Base-by-base conservation (phyloP, 129 eudicot species). In the Lactuca sativa region DNA sequence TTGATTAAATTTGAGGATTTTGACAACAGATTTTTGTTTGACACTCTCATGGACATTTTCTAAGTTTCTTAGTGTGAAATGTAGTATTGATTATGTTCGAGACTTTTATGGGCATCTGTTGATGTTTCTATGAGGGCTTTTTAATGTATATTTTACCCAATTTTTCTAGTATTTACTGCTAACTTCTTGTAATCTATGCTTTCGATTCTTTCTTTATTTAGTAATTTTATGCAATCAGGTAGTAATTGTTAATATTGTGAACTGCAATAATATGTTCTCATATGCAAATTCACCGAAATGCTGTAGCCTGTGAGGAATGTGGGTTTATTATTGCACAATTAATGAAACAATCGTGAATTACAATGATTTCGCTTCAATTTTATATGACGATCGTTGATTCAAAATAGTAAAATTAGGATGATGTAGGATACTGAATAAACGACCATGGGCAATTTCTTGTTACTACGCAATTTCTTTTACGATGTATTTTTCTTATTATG, bases 1-100 rank as follows among this genome's bases (percentile, higher is more conserved):
- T 14, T 33, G 9, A 14, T 58, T 57, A 17, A 17, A 12, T 8
- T 64, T 17, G 14, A 12, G 40, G 60, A 53, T 58, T 66, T 48
- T 74, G 41, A 30, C 47, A 18, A 58, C 52, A 53, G 54, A 3
- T 16, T 56, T 56, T 4, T 44, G 10, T n/a, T 62, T 37, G 44
- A 34, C 36, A 48, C 62, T 61, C 36, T 54, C 18, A 12, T 62
- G 25, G 66, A 33, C 33, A 57, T n/a, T 66, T 65, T 16, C n/a
- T 32, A 59, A 9, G 32, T 59, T 13, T 8, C 25, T 14, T 1
- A 6, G 41, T 58, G 48, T 41, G 58, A 17, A 52, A 18, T 55
- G 57, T 33, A 59, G 67, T 48, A 48, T 33, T 60, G 14, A 60
- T 71, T 9, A 4, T 18, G 30, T 25, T 25, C 30, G 30, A 25